Evolutionary conservation across 805 yeast species (phyloP).

Genomic region (Millerozyma miso): DNA sequence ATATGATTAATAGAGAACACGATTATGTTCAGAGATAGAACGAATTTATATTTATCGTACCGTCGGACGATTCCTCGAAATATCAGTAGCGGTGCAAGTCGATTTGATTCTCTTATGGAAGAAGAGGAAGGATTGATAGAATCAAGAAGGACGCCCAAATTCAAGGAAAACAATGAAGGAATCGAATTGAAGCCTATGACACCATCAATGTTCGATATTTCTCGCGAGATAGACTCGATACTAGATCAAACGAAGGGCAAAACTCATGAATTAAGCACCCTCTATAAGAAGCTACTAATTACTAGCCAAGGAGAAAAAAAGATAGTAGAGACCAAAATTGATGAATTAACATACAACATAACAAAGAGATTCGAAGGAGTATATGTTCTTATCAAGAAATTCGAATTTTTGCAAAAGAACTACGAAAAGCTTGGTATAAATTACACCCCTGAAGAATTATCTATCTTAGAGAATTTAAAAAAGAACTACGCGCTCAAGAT

Average conservation of each 20-base stretch:
- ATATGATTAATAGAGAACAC: neutral
- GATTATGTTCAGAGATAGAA: conserved; percentile 85
- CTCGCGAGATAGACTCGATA: conserved; percentile 64
- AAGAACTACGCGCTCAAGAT: conserved; percentile 81
- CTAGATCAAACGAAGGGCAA: conserved; percentile 49
- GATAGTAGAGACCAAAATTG: conserved; percentile 72
- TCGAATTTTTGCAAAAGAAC: conserved; percentile 41
- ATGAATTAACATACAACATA: conserved; percentile 67
- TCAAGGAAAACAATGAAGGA: conserved; percentile 21
- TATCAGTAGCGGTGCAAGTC: conserved; percentile 13
- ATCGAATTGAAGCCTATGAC: conserved; percentile 66
- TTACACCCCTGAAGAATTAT: conserved; percentile 46
- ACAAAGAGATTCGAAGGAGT: conserved; percentile 76
- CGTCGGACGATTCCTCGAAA: conserved; percentile 81
- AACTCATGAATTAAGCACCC: conserved; percentile 56
- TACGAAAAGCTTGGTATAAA: conserved; percentile 38
- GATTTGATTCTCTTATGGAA: conserved; percentile 40
- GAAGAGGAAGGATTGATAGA: conserved; percentile 60
- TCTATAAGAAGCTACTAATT: conserved; percentile 77
- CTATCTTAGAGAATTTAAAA: conserved; percentile 74
- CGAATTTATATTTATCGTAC: conserved; percentile 85
- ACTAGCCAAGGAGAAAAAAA: conserved; percentile 86
- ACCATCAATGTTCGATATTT: conserved; percentile 73
- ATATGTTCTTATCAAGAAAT: conserved; percentile 68
- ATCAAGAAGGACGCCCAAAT: conserved; percentile 20